These are phyloP conservation scores for Beauveria scarabaeidicola DNA, from an alignment of 2,329 filamentous ascomycete genomes.

Conservation along the genomic window DNA sequence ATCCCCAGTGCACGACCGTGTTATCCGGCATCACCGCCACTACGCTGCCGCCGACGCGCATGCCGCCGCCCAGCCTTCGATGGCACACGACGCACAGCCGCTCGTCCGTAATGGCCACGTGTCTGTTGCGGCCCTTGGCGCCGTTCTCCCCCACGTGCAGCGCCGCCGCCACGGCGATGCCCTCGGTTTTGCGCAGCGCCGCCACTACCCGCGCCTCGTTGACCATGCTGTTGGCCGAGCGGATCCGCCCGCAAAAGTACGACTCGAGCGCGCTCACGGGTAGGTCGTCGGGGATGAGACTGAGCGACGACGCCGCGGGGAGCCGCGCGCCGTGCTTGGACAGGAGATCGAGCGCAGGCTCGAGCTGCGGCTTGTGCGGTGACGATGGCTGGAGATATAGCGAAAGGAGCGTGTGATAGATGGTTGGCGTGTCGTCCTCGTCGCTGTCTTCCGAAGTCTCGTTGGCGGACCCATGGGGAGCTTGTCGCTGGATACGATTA, in stretches of 20 bases:
- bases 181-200: conserved; percentile 67
- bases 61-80: conserved; percentile 77
- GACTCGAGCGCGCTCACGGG: conserved; percentile 72
- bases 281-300: conserved; percentile 73
- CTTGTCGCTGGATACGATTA: conserved; percentile 68
- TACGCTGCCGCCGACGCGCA: conserved; percentile 83
- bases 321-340: conserved; percentile 87
- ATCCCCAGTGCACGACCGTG: conserved; percentile 74
- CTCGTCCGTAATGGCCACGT: conserved; percentile 80
- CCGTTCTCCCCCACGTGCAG: conserved; percentile 54
- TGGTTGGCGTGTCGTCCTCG: conserved; percentile 56
- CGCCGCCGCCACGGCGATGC: conserved; percentile 65
- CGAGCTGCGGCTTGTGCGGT: conserved; percentile 62
- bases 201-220: conserved; percentile 74
- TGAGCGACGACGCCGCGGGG: conserved; percentile 76
- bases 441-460: conserved; percentile 21
- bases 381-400: conserved; percentile 78
- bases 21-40: conserved; percentile 84
- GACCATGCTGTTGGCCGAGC: conserved; percentile 71
- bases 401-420: conserved; percentile 85
- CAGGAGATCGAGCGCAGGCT: conserved; percentile 77
- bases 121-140: conserved; percentile 40
- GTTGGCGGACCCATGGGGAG: conserved; percentile 32
- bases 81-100: conserved; percentile 86
- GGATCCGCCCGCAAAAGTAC: conserved; percentile 88